These are phyloP conservation scores for Penicillium longicatenatum DNA, from an alignment of 495 filamentous ascomycete genomes.

Conservation along the genomic window DNA sequence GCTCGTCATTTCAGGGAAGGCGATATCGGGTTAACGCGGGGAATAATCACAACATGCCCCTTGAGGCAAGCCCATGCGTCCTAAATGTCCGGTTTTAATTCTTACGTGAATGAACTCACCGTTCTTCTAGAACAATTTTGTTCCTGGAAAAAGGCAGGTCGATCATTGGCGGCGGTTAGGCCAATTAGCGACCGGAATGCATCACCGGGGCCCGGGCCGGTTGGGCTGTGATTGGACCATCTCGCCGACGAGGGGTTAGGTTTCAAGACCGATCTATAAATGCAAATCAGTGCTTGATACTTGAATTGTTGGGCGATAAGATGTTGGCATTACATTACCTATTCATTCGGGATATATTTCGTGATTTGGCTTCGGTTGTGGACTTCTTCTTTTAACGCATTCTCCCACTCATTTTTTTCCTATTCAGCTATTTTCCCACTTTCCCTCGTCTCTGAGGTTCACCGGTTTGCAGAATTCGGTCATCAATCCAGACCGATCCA, in stretches of 20 bases:
- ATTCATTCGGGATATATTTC: conserved; percentile 8
- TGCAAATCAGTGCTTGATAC: conserved; percentile 5
- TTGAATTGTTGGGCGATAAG: conserved; percentile 24
- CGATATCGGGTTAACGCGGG: conserved; percentile 27
- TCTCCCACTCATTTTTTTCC: conserved; percentile 2
- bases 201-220: conserved; percentile 33
- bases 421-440: not conserved
- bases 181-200: conserved; percentile 22
- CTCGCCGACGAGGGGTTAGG: conserved; percentile 21
- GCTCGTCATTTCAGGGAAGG: not conserved
- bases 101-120: conserved; percentile 5
- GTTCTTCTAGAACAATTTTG: conserved; percentile 24
- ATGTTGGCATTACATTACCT: conserved; percentile 23
- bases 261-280: conserved; percentile 28
- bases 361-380: not conserved
- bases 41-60: conserved; percentile 17
- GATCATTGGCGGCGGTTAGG: conserved; percentile 15
- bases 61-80: conserved; percentile 29
- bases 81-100: not conserved
- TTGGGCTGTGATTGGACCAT: conserved; percentile 22
- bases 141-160: conserved; percentile 25
- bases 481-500: conserved; percentile 17
- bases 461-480: conserved; percentile 16
- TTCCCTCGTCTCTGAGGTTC: conserved; percentile 1
- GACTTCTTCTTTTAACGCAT: conserved; percentile 6